Evolutionary conservation across 345 rosid genomes (phyloP).

Genomic region (Populus nigra): DNA sequence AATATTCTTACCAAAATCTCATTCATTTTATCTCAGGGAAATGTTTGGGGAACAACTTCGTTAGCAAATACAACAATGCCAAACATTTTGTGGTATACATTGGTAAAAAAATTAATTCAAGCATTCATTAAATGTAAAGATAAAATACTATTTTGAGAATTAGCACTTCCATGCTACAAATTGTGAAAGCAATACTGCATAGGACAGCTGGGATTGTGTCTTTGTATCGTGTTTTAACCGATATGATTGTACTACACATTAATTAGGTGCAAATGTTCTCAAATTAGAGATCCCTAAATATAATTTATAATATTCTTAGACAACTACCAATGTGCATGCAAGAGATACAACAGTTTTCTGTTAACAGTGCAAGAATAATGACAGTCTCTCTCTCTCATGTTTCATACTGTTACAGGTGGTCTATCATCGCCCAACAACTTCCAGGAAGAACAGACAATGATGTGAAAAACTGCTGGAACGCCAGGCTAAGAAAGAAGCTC

Average conservation of each 20-base stretch:
- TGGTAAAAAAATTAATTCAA: too few species aligned
- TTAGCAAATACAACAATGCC: not conserved
- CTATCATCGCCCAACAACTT: conserved; percentile 84
- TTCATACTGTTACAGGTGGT: conserved; percentile 55
- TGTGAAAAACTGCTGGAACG: conserved; percentile 92
- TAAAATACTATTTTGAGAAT: too few species aligned
- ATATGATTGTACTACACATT: too few species aligned
- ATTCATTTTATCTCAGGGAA: not conserved
- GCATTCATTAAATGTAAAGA: too few species aligned
- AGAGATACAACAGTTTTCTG: not conserved
- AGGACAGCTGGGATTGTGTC: too few species aligned
- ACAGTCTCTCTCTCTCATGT: not conserved
- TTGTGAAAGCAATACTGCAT: too few species aligned
- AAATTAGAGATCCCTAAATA: too few species aligned
- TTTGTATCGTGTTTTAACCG: too few species aligned
- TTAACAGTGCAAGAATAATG: not conserved
- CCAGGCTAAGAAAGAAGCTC: conserved; percentile 82
- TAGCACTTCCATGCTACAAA: too few species aligned
- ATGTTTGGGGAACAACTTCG: not conserved
- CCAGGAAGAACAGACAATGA: conserved; percentile 95
- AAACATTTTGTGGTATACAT: not conserved
- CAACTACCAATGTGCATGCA: not conserved
- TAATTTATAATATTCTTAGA: too few species aligned
- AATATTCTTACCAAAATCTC: not conserved
- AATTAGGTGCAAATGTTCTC: not conserved